Conservation (phyloP, 768 basidiomycete species). For the Serendipita indica region DNA sequence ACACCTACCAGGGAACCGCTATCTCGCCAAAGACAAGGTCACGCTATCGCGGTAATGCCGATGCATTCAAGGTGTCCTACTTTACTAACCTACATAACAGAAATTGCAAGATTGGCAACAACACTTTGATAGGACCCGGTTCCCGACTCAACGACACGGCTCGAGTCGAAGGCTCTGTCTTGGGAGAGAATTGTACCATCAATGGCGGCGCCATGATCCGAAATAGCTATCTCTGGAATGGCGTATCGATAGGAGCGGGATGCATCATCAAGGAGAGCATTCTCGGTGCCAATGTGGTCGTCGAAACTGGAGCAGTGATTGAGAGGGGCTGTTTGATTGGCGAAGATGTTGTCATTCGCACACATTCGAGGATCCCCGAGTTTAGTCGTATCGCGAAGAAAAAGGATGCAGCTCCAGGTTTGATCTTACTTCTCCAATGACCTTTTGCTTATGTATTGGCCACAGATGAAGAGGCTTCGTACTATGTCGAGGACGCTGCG, state of each 20-base stretch:
- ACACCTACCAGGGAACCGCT: slow-evolving; percentile 75
- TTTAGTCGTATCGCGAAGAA: slow-evolving; percentile 59
- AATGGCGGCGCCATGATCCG: slow-evolving; percentile 54
- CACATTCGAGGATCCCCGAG: slow-evolving; percentile 44
- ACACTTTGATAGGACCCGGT: slow-evolving; percentile 73
- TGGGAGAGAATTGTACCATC: slow-evolving; percentile 62
- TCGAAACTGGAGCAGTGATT: slow-evolving; percentile 54
- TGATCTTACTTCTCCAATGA: neutral
- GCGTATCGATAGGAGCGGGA: slow-evolving; percentile 51
- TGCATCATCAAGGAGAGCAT: slow-evolving; percentile 67
- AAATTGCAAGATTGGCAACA: slow-evolving; percentile 66
- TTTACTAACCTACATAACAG: slow-evolving; percentile 29
- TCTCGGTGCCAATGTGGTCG: slow-evolving; percentile 57
- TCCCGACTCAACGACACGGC: slow-evolving; percentile 53
- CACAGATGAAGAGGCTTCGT: slow-evolving; percentile 22
- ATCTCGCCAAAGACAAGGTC: slow-evolving; percentile 69
- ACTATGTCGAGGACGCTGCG: slow-evolving; percentile 30
- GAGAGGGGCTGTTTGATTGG: slow-evolving; percentile 67
- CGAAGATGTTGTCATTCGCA: slow-evolving; percentile 66
- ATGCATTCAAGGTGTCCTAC: no score
- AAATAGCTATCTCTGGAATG: slow-evolving; percentile 74
- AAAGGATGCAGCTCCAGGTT: slow-evolving; percentile 24
- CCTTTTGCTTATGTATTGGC: no score
- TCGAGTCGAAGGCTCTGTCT: slow-evolving; percentile 53
- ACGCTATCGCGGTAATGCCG: slow-evolving; percentile 58